Evolutionary conservation across 495 filamentous ascomycete genomes (phyloP).

Genomic region (Penicillium cataractarum): DNA sequence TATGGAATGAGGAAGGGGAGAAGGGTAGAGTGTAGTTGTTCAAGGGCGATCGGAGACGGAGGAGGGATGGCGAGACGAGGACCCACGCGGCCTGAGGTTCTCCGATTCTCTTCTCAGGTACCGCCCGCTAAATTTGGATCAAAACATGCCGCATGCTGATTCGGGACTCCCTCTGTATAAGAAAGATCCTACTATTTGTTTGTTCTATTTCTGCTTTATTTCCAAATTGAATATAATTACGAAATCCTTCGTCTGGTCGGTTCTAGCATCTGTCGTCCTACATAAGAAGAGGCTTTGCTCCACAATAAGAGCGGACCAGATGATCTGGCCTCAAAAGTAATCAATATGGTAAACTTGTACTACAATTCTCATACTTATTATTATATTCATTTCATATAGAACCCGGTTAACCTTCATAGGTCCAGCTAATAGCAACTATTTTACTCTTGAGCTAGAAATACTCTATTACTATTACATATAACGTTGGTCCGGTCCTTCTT

Average conservation of each 20-base stretch:
- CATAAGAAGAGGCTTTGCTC: neutral
- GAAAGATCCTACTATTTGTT: neutral
- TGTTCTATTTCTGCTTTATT: neutral
- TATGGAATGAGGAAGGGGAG: neutral
- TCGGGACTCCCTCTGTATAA: neutral
- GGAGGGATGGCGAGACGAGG: conserved; percentile 7
- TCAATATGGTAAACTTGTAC: neutral
- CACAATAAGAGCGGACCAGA: neutral
- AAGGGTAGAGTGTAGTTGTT: neutral
- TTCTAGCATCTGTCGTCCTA: neutral
- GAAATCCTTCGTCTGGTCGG: neutral
- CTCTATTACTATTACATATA: too few relatives aligned
- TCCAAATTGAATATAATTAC: neutral
- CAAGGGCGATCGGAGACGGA: neutral
- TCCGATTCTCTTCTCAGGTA: conserved; percentile 19
- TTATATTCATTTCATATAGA: neutral
- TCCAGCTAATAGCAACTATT: too few relatives aligned
- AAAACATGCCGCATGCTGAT: conserved; percentile 2
- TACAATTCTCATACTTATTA: neutral
- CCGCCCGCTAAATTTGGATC: conserved; percentile 26
- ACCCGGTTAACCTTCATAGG: neutral
- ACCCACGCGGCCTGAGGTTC: conserved; percentile 19
- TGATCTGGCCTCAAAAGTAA: conserved; percentile 5
- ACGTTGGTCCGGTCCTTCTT: too few relatives aligned
- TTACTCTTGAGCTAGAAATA: too few relatives aligned